Evolutionary conservation across 2,329 filamentous ascomycete genomes (phyloP).

Genomic region (Tolypocladium sp.): DNA sequence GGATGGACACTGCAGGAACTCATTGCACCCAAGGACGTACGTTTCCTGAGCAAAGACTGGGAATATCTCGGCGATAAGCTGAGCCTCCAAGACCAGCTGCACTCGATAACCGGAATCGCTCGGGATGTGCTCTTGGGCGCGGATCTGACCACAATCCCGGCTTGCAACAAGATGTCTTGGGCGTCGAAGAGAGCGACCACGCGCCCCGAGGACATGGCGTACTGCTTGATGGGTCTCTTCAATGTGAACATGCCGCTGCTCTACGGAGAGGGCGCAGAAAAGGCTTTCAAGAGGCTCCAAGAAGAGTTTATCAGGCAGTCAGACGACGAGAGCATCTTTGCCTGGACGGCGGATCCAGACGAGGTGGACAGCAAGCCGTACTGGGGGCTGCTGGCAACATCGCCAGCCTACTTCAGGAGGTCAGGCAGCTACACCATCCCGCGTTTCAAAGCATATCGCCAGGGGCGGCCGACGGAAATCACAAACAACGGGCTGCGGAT

Average conservation of each 20-base stretch:
- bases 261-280: conserved; percentile 7
- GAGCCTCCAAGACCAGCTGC: not conserved
- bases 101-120: not conserved
- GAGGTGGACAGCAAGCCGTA: conserved; percentile 4
- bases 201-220: conserved; percentile 9
- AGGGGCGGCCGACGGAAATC: not conserved
- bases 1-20: conserved; percentile 10
- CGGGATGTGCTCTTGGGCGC: not conserved
- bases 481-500: conserved; percentile 5
- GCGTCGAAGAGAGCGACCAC: conserved; percentile 7
- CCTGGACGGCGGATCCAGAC: conserved; percentile 8
- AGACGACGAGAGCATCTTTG: conserved; percentile 10
- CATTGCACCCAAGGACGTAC: conserved; percentile 5
- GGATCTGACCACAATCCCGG: not conserved
- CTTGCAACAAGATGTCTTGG: conserved; percentile 8
- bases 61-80: conserved; percentile 2
- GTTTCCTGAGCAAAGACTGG: conserved; percentile 5
- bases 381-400: conserved; percentile 5
- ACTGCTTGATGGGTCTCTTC: conserved; percentile 10
- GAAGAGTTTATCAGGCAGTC: conserved; percentile 6
- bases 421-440: not conserved
- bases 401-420: conserved; percentile 4
- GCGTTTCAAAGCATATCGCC: not conserved
- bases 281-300: conserved; percentile 6
- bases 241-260: conserved; percentile 11